These are phyloP conservation scores for Cladorrhinum sp. DNA, from an alignment of 2,329 filamentous ascomycete species.

Conservation along the genomic window DNA sequence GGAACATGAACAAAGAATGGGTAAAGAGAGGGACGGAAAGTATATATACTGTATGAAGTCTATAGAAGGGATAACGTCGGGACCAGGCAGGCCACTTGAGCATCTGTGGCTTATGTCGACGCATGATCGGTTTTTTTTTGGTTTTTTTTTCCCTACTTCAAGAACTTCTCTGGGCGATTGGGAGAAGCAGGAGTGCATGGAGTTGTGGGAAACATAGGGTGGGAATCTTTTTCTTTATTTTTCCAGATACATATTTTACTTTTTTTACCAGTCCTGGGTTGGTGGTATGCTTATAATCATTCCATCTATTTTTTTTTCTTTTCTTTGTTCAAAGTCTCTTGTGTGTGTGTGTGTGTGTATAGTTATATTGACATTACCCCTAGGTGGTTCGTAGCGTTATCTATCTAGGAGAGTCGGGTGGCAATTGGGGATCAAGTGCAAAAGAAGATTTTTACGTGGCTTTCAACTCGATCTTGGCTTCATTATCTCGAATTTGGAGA, in stretches of 20 bases:
- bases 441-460: no score
- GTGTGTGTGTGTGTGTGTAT: no score
- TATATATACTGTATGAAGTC: neutral
- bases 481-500: no score
- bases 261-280: neutral
- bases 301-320: no score
- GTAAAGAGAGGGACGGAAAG: neutral
- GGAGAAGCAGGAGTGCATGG: neutral
- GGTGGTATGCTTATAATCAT: neutral
- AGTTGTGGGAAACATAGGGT: neutral
- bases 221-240: neutral
- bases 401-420: no score
- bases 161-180: neutral
- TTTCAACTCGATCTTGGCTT: no score
- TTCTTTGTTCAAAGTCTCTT: no score
- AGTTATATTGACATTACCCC: no score
- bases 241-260: neutral
- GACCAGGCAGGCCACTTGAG: neutral
- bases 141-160: neutral
- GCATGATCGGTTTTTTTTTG: constrained; percentile 1
- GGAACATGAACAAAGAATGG: neutral
- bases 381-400: no score
- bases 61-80: neutral
- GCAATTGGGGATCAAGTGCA: no score
- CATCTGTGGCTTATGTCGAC: neutral